A percentile compares a stretch with the other conserved stretches of the same genome.
Evolutionary conservation across 257 asterid genomes (phyloP).

Genomic region (Solanum gandarillasii): DNA sequence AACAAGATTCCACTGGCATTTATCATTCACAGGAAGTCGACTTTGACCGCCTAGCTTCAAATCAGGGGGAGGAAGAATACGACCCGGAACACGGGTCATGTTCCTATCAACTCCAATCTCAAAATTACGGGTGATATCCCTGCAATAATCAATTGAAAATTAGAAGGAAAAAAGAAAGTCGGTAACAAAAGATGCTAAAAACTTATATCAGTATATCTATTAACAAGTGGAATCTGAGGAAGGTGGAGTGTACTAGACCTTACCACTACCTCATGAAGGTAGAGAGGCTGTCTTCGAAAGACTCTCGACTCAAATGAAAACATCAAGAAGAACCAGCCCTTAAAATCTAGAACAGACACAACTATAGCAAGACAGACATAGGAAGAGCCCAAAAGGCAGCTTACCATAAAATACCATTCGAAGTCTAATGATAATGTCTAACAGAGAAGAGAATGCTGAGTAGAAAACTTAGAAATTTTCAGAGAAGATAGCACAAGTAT

Average conservation of each 20-base stretch:
- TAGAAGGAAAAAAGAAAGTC: neutral
- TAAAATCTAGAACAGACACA: neutral
- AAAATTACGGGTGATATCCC: conserved; percentile 29
- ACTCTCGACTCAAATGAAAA: neutral
- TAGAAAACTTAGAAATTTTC: neutral
- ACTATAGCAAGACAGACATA: neutral
- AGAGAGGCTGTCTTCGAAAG: neutral
- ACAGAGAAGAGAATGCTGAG: neutral
- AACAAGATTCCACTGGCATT: conserved; percentile 62
- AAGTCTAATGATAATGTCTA: neutral
- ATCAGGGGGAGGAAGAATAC: conserved; percentile 49
- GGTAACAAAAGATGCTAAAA: neutral
- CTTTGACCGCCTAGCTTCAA: conserved; percentile 35
- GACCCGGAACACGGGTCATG: conserved; percentile 53
- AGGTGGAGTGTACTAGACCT: neutral
- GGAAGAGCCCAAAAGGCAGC: neutral
- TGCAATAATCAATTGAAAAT: conserved; percentile 3
- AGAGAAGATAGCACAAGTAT: neutral
- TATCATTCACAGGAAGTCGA: conserved; percentile 21
- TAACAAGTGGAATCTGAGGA: no score
- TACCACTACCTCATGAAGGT: neutral
- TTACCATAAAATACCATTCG: neutral
- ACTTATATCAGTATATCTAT: neutral
- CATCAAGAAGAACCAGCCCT: neutral
- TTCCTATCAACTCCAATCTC: conserved; percentile 23